These are phyloP conservation scores for Glycine latifolia DNA, from an alignment of 306 rosid species.

Conservation along the genomic window DNA sequence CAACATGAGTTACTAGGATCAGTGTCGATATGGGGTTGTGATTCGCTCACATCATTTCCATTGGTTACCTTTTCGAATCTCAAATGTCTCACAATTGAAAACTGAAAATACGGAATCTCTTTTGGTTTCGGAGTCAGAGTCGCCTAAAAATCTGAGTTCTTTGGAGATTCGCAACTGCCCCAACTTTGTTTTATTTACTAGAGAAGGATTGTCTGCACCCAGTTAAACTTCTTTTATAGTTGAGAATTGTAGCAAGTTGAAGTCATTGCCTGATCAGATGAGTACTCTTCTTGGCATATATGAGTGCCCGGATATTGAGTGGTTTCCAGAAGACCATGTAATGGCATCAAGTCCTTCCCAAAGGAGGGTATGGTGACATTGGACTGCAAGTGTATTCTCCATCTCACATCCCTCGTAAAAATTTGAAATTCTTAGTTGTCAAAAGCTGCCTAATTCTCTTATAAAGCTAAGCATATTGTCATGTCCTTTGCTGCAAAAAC, in stretches of 20 bases:
- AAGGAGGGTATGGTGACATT: background rate
- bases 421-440: background rate
- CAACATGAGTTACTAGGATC: background rate
- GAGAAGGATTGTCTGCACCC: too few relatives aligned
- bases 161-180: background rate
- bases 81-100: background rate
- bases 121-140: background rate
- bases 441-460: background rate
- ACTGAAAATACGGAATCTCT: background rate
- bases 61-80: background rate
- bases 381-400: slow-evolving; percentile 2
- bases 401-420: background rate
- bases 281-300: background rate
- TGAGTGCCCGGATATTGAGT: background rate
- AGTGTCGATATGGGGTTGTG: background rate
- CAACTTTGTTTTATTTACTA: background rate
- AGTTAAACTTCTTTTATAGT: too few relatives aligned
- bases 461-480: too few relatives aligned
- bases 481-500: too few relatives aligned
- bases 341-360: too few relatives aligned
- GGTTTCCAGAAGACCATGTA: background rate
- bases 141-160: background rate
- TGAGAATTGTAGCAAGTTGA: background rate
- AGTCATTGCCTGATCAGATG: background rate
- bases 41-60: background rate